Conservation (phyloP, 208 protist genomes). For the Leishmania major region DNA sequence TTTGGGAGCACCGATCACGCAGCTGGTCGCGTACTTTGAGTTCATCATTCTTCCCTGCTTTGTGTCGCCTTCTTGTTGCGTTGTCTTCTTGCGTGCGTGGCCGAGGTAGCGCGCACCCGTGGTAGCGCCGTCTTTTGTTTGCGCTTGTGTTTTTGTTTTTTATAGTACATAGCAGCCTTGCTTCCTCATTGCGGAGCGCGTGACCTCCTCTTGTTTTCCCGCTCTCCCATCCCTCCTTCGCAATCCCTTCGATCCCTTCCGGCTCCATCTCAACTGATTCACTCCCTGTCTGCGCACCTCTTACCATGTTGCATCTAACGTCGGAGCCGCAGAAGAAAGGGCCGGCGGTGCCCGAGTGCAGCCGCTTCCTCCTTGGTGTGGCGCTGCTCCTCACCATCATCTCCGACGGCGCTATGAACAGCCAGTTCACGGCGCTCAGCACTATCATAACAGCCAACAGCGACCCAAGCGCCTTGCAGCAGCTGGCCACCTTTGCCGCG, state of each 20-base stretch:
- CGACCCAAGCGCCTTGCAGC: slow-evolving; percentile 56
- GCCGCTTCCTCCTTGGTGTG: slow-evolving; percentile 38
- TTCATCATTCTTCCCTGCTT: not conserved
- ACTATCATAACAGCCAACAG: slow-evolving; percentile 43
- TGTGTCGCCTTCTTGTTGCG: not conserved
- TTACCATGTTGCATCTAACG: slow-evolving; percentile 15
- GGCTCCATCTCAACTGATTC: not conserved
- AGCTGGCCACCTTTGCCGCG: slow-evolving; percentile 71
- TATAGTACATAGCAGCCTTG: not conserved
- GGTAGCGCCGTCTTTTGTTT: not conserved
- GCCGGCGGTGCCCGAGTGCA: slow-evolving; percentile 22
- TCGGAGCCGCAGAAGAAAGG: slow-evolving; percentile 12
- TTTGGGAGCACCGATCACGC: not conserved
- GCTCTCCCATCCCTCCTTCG: not conserved
- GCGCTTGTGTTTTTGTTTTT: not conserved
- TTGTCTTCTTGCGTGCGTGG: not conserved
- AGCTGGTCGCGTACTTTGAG: too few species aligned
- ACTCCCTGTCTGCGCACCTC: not conserved
- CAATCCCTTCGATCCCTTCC: not conserved
- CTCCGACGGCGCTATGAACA: slow-evolving; percentile 28
- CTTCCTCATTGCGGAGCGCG: not conserved
- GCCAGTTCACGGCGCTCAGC: slow-evolving; percentile 45
- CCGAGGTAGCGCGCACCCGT: not conserved
- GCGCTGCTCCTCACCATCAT: slow-evolving; percentile 43
- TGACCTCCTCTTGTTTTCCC: not conserved